These are phyloP conservation scores for Chalciporus sphaerocephalus DNA, from an alignment of 768 basidiomycete species.

Conservation along the genomic window DNA sequence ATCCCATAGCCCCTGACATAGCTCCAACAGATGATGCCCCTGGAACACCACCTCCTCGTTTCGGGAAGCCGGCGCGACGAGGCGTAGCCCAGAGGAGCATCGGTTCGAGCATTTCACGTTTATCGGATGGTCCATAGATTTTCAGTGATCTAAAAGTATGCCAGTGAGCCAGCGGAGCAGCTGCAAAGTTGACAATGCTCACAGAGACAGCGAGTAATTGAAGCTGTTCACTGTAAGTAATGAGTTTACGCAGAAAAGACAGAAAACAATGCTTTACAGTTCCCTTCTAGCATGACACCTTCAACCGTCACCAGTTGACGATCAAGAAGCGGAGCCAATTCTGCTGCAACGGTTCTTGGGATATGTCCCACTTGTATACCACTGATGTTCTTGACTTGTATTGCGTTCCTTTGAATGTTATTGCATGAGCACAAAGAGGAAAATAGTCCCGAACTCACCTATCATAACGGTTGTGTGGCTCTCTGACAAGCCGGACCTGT, in stretches of 20 bases:
- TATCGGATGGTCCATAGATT: conserved; percentile 66
- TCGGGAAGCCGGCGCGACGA: conserved; percentile 52
- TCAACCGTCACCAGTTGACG: conserved; percentile 59
- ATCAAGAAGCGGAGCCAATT: conserved; percentile 73
- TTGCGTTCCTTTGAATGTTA: conserved; percentile 53
- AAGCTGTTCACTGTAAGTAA: conserved; percentile 37
- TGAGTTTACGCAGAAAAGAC: conserved; percentile 1
- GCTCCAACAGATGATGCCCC: conserved; percentile 20
- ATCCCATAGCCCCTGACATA: neutral
- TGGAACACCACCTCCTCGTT: conserved; percentile 10
- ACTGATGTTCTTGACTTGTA: conserved; percentile 77
- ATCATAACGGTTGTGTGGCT: conserved; percentile 68
- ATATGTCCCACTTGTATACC: conserved; percentile 78
- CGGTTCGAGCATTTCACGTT: conserved; percentile 58
- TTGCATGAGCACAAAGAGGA: neutral
- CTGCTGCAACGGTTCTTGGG: conserved; percentile 51
- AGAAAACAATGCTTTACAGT: conserved; percentile 39
- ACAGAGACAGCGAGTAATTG: conserved; percentile 61
- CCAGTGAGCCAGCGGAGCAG: neutral
- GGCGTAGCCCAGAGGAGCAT: conserved; percentile 73
- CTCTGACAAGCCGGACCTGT: conserved; percentile 62
- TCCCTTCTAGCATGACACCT: conserved; percentile 63
- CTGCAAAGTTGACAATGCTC: conserved; percentile 18
- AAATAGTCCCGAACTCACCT: conserved; percentile 35
- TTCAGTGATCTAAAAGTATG: conserved; percentile 50